phyloP scores from a whole-genome alignment of 371 early-diverging fungal genomes.

The Actinomortierella wolfii region DNA sequence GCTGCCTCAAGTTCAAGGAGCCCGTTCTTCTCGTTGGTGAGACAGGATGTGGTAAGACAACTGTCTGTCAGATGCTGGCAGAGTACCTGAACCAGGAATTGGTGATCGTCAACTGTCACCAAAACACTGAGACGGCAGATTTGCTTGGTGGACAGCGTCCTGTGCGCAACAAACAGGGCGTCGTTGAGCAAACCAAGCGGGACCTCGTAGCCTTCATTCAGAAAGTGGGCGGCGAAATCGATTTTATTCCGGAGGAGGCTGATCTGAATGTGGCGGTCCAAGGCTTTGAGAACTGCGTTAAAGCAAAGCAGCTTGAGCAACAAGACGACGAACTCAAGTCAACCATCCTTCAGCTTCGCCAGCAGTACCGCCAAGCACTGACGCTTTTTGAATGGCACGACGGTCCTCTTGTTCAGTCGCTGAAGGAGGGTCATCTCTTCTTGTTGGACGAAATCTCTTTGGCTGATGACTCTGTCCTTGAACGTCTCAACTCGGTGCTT shows the following conservation, averaged over 20 bases:
- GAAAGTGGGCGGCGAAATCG: conserved; percentile 17
- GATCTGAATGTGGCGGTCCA: conserved; percentile 36
- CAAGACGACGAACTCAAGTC: conserved; percentile 34
- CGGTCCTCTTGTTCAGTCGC: conserved; percentile 94
- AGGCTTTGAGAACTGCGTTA: conserved; percentile 40
- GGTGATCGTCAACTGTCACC: conserved; percentile 96
- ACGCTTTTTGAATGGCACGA: conserved; percentile 94
- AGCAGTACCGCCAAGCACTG: conserved; percentile 41
- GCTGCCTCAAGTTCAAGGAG: conserved; percentile 86
- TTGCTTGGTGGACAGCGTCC: conserved; percentile 98
- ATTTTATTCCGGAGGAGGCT: conserved; percentile 33
- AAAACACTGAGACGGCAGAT: conserved; percentile 97
- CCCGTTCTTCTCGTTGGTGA: conserved; percentile 98
- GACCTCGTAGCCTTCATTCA: conserved; percentile 37
- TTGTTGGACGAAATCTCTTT: conserved; percentile 99
- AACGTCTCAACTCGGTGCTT: conserved; percentile 97
- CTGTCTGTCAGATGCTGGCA: conserved; percentile 94
- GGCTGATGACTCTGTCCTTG: conserved; percentile 99
- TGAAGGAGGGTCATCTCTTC: conserved; percentile 95
- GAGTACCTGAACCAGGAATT: conserved; percentile 65
- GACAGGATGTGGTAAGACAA: conserved; percentile 99
- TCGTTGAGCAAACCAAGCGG: conserved; percentile 50
- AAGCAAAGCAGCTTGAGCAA: conserved; percentile 24
- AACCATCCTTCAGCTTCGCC: conserved; percentile 28
- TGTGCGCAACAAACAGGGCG: conserved; percentile 68